A percentile compares a stretch with the other conserved stretches of the same genome.
Evolutionary conservation across 805 yeast genomes (phyloP).

Genomic region (Starmerella sirachaensis): DNA sequence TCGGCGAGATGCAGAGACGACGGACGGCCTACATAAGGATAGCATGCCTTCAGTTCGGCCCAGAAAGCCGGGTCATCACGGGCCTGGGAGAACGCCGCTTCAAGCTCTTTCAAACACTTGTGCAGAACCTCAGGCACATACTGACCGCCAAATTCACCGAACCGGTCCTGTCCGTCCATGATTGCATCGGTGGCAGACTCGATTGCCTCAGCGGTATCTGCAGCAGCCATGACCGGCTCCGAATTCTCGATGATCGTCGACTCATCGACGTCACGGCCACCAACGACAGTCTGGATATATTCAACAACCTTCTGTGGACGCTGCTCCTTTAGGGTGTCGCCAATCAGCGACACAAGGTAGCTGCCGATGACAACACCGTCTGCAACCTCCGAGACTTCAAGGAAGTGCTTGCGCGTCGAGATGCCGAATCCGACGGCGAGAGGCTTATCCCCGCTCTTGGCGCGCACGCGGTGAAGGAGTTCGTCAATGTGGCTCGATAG

Average conservation of each 20-base stretch:
- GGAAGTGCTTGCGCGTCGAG: slow-evolving; percentile 80
- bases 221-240: slow-evolving; percentile 5
- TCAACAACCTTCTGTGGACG: slow-evolving; percentile 52
- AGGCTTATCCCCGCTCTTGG: slow-evolving; percentile 61
- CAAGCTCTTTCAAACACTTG: slow-evolving; percentile 81
- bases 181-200: slow-evolving; percentile 24
- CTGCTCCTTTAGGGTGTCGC: slow-evolving; percentile 40
- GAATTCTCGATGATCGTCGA: slow-evolving; percentile 9
- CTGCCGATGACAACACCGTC: slow-evolving; percentile 97
- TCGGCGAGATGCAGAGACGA: slow-evolving; percentile 85
- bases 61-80: slow-evolving; percentile 84
- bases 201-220: slow-evolving; percentile 10
- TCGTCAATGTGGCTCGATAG: slow-evolving; percentile 53
- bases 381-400: slow-evolving; percentile 62
- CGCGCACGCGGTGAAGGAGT: slow-evolving; percentile 64
- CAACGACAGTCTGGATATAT: slow-evolving; percentile 59
- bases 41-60: slow-evolving; percentile 77
- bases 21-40: slow-evolving; percentile 93
- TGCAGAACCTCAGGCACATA: slow-evolving; percentile 95
- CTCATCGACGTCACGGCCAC: slow-evolving; percentile 32
- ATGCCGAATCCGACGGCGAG: slow-evolving; percentile 97
- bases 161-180: slow-evolving; percentile 49
- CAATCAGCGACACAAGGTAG: slow-evolving; percentile 59
- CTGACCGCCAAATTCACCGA: slow-evolving; percentile 97
- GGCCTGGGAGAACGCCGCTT: slow-evolving; percentile 75